These are phyloP conservation scores for Teunomyces tritomae DNA, from an alignment of 805 yeast genomes.

Conservation along the genomic window DNA sequence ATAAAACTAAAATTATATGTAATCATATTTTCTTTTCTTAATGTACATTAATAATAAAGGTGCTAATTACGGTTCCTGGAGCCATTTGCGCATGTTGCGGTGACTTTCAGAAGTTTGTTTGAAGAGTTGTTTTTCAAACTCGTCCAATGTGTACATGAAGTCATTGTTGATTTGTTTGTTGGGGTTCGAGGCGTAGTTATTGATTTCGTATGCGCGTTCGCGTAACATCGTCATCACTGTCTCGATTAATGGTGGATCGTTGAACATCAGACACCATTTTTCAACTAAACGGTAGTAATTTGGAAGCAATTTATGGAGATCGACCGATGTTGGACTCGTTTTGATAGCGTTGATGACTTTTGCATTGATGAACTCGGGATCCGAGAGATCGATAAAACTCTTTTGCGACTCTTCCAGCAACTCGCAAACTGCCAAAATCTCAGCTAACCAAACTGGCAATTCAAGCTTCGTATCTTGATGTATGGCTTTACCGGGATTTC, in stretches of 20 bases:
- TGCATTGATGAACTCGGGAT: constrained; percentile 66
- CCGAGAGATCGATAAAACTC: constrained; percentile 63
- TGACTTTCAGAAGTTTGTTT: constrained; percentile 50
- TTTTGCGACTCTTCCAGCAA: constrained; percentile 33
- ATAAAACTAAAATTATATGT: constrained; percentile 5
- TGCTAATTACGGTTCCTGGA: constrained; percentile 15
- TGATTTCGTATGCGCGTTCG: constrained; percentile 66
- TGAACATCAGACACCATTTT: constrained; percentile 74
- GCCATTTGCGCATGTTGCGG: constrained; percentile 38
- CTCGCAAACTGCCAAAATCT: constrained; percentile 56
- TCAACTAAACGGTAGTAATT: constrained; percentile 69
- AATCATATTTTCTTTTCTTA: not conserved
- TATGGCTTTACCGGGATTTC: constrained; percentile 65
- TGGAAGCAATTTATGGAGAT: constrained; percentile 61
- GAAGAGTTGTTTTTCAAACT: constrained; percentile 65
- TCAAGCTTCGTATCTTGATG: constrained; percentile 63
- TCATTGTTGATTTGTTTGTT: constrained; percentile 46
- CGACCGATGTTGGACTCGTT: constrained; percentile 64
- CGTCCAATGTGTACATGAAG: constrained; percentile 69
- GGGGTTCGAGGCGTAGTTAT: constrained; percentile 62
- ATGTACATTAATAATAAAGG: not conserved
- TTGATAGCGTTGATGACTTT: constrained; percentile 80
- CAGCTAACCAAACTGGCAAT: constrained; percentile 88
- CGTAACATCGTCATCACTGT: constrained; percentile 53
- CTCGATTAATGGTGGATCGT: constrained; percentile 59